Base-by-base conservation (phyloP, 1,139 yeast genomes). In the Debaryomycetaceae sp. region DNA sequence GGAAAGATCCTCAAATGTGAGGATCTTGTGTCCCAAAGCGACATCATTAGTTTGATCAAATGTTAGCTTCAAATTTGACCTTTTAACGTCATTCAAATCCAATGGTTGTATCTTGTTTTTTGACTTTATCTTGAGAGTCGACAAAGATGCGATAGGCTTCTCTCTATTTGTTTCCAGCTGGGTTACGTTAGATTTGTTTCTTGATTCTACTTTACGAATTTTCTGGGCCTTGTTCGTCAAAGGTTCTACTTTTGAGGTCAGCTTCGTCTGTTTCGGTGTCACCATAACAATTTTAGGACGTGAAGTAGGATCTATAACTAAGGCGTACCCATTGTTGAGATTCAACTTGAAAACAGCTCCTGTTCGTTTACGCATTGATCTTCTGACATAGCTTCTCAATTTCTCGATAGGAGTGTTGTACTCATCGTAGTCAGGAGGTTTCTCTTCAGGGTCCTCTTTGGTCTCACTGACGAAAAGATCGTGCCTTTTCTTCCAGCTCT, bases 401-500 rank as follows among this genome's bases (percentile, higher is more conserved):
- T 47, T 50, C 1, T 53, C 58, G 4, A 62, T 39, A 2, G 69
- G 54, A 3, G 51, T 40, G 9, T 49, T 37, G 38, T 56, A 63
- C 36, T 63, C 68, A 38, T 60, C 58, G 5, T 47, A 23, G 39
- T 37, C 39, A 37, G 4, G 17, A 13, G 33, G 39, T 6, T 59
- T 53, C 3, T 49, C 48, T 11, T 44, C 46, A 6, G 47, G 58
- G 38, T 41, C 52, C 3, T 49, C 54, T 42, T 63, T 65, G 20
- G 65, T 60, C 24, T 69, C 71, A 13, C 51, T 47, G 11, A 53
- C 56, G 17, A 70, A 52, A 5, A 39, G 37, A 5, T 68, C 72
- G 31, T 57, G 59, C 13, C 75, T 57, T 45, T 56, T 61, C 44
- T 66, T 68, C 77, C 78, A 72, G 41, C 66, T 66, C 5, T 74